Base-by-base conservation (phyloP, 768 basidiomycete genomes). In the Suillus spraguei region DNA sequence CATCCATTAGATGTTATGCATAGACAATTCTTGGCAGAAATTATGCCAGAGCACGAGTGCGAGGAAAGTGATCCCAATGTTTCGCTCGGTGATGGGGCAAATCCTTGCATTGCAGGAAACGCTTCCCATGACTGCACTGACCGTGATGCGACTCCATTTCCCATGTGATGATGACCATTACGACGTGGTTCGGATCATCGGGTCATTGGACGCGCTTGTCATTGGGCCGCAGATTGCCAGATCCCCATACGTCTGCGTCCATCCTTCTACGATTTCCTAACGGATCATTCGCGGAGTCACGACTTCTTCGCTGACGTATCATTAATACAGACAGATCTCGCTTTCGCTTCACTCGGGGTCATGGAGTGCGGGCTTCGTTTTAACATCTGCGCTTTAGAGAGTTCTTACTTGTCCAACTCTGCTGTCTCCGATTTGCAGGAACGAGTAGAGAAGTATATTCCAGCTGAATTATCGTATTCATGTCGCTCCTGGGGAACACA, bases 401-500 rank as follows among this genome's bases (percentile, higher is more conserved):
- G 69, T 14, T 78, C 77, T 1, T 67, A 74, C 58, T 10, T 65
- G 0, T 44, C 28, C 17, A 76, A 77, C 38, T 20, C 59, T 5
- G 65, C 72, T 17, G 50, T 77, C 9, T 60, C 60, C 0, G 66
- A 70, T 16, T 46, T 68, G 1, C 22, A 55, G 1, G 11, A 36
- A 3, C 59, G 61, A 9, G 67, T 76, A 9, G 47, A 67, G 8
- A 44, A 61, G 0, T 56, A 35, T 11, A 77, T 79, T 35, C 47
- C 75, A 1, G 42, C 64, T 8, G 54, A 69, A 2, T 60, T 79
- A 22, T 66, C 64, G 1, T 78, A 79, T 64, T 65, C 76, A 28
- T 76, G 78, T 62, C 61, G 64, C 28, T 75, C 64, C 44, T 79
- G 75, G 75, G 71, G 63, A 1, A 63, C 70, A 47, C 78, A 79